Evolutionary conservation across 176 grass and related monocot genomes (phyloP).

Genomic region (Carex cristatella): DNA sequence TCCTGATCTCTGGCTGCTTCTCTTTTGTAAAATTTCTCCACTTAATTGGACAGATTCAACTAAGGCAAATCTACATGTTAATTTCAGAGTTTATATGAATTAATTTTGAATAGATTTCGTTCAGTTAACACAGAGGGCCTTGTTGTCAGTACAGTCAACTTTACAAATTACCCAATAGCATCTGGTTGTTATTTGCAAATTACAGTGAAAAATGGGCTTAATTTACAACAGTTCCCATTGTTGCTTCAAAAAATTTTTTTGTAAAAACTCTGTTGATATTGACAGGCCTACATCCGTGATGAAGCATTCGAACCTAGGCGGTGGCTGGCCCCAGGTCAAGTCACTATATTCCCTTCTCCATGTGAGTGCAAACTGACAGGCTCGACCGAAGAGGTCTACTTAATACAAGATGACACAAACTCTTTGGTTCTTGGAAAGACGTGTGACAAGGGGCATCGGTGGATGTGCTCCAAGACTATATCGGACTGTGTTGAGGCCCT

Average conservation of each 20-base stretch:
- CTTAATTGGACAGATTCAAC: background rate
- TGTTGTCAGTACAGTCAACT: background rate
- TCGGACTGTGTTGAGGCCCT: slow-evolving; percentile 86
- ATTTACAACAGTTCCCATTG: background rate
- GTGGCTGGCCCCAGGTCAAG: slow-evolving; percentile 89
- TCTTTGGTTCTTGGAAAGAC: slow-evolving; percentile 66
- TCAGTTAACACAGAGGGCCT: background rate
- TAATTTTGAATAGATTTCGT: too few species aligned
- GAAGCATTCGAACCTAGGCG: slow-evolving; percentile 79
- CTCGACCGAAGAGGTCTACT: slow-evolving; percentile 32
- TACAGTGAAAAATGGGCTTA: background rate
- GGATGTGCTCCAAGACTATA: slow-evolving; percentile 97
- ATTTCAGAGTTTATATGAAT: background rate
- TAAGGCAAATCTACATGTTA: background rate
- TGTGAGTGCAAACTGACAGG: slow-evolving; percentile 51
- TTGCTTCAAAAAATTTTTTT: background rate
- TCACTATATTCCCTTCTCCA: slow-evolving; percentile 45
- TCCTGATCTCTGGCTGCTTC: background rate
- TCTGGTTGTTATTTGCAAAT: background rate
- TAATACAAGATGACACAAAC: slow-evolving; percentile 32
- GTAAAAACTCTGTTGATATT: slow-evolving; percentile 5
- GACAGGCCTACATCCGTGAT: slow-evolving; percentile 82
- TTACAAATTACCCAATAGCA: background rate
- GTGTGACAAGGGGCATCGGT: slow-evolving; percentile 82
- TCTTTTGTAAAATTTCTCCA: background rate